A percentile compares a stretch with the other conserved stretches of the same genome.
phyloP scores from a whole-genome alignment of 106 monocot genomes.

The Dioscorea alata region DNA sequence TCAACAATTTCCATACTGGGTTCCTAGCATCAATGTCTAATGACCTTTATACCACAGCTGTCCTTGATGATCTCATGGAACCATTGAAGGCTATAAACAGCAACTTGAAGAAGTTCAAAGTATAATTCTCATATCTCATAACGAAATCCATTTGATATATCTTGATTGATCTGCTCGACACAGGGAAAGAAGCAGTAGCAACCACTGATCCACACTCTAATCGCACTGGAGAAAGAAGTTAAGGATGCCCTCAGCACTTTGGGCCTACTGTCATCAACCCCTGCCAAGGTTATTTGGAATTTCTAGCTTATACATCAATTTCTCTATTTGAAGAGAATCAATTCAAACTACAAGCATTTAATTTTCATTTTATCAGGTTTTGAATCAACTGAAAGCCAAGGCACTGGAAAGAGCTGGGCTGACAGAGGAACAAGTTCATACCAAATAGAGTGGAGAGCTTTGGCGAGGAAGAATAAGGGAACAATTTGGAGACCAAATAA shows the following conservation, averaged over 20 bases:
- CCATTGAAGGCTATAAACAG: constrained; percentile 66
- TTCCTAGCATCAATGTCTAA: constrained; percentile 73
- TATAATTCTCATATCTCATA: constrained; percentile 2
- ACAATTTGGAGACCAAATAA: constrained; percentile 57
- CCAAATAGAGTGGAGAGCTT: too few relatives aligned
- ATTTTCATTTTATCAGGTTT: constrained; percentile 27
- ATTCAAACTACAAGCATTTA: neutral
- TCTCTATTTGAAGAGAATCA: neutral
- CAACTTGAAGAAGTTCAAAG: constrained; percentile 93
- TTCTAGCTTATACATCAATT: neutral
- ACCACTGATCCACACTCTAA: constrained; percentile 36
- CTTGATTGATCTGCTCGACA: too few relatives aligned
- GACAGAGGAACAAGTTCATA: constrained; percentile 55
- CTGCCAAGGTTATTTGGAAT: constrained; percentile 40
- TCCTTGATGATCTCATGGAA: constrained; percentile 70
- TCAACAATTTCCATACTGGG: constrained; percentile 45
- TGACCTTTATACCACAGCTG: constrained; percentile 78
- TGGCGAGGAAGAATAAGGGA: too few relatives aligned
- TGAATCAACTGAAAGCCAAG: constrained; percentile 66
- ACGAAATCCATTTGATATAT: too few relatives aligned
- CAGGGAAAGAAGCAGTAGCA: constrained; percentile 67
- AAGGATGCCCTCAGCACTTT: constrained; percentile 54
- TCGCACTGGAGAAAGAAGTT: constrained; percentile 65
- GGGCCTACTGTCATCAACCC: constrained; percentile 48
- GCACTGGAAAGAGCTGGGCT: constrained; percentile 76